Conservation (phyloP, 2,329 filamentous ascomycete species). For the Microascus cirrosus region DNA sequence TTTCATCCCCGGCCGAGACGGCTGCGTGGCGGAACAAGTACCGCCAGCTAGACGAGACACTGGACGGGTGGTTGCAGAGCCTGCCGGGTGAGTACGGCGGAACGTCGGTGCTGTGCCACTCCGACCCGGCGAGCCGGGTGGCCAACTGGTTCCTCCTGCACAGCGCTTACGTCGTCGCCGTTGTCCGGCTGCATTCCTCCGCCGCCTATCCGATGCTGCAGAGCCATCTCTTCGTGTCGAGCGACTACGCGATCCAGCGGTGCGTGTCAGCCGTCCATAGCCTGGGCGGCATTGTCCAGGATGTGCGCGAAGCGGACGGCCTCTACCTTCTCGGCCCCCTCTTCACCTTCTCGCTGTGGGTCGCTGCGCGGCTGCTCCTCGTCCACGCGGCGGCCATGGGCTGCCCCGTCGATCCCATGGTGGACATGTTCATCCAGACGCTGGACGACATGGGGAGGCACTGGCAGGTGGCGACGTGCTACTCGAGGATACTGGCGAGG, state of each 20-base stretch:
- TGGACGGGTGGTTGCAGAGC: conserved; percentile 29
- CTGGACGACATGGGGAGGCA: conserved; percentile 27
- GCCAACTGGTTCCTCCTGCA: conserved; percentile 36
- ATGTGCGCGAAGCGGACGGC: conserved; percentile 29
- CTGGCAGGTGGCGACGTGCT: conserved; percentile 31
- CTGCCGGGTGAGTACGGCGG: conserved; percentile 31
- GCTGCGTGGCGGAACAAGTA: conserved; percentile 28
- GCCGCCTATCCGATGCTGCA: conserved; percentile 28
- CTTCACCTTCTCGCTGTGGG: conserved; percentile 32
- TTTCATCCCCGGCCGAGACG: conserved; percentile 24
- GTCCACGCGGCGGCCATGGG: conserved; percentile 28
- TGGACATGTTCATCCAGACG: conserved; percentile 31
- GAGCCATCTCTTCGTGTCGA: conserved; percentile 29
- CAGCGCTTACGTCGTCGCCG: conserved; percentile 30
- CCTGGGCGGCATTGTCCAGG: conserved; percentile 27
- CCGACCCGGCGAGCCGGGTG: conserved; percentile 29
- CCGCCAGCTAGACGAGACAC: conserved; percentile 22
- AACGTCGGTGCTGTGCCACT: conserved; percentile 32
- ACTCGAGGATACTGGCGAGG: conserved; percentile 26
- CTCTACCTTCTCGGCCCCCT: conserved; percentile 29
- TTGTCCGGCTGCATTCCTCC: conserved; percentile 30
- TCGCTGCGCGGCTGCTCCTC: conserved; percentile 26
- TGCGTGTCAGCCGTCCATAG: conserved; percentile 32
- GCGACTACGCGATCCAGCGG: conserved; percentile 31
- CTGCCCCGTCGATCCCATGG: conserved; percentile 22